Base-by-base conservation (phyloP, 2,329 filamentous ascomycete genomes). In the Coleophoma eucalyptorum region DNA sequence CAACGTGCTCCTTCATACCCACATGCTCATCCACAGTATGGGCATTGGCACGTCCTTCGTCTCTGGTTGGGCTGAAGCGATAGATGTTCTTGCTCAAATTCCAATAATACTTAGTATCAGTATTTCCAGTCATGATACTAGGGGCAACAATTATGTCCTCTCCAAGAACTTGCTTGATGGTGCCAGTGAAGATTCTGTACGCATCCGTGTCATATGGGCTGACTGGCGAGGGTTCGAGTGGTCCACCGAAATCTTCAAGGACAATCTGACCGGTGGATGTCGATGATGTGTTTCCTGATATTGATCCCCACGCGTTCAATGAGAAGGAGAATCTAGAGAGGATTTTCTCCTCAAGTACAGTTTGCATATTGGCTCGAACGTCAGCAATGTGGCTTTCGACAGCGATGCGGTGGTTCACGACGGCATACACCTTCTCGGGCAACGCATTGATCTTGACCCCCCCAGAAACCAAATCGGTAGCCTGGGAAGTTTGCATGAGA, bases 371-470 rank as follows among this genome's bases (percentile, higher is more conserved):
- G 15, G 37, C 18, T 4, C 48, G 47, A 32, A 61, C 43, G 8
- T 56, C 56, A 3, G 37, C 38, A 15, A 48, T 34, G 10, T 32
- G 43, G 15, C 50, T 56, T 40, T 62, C 60, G 3, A 61, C 55
- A 11, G 60, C 59, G 38, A 82, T 72, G 6, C 79, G 78, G 65
- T 81, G 78, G 59, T 83, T 82, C 35, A 82, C 71, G 1, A 74
- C 70, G 0, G 77, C 71, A 3, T 67, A 72, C 42, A 79, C 72
- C 42, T 74, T 74, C 62, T 82, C 79, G 0, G 79, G 79, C 37
- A 83, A 70, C 2, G 79, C 79, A 51, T 83, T 83, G 55, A 77
- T 75, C 61, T 83, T 83, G 41, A 80, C 73, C 10, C 79, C 79
- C 20, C 78, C 79, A 33, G 65, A 62, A 58, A 82, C 73, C 33